These are phyloP conservation scores for Coemansia sp. DNA, from an alignment of 192 early-diverging fungal species.

Conservation along the genomic window DNA sequence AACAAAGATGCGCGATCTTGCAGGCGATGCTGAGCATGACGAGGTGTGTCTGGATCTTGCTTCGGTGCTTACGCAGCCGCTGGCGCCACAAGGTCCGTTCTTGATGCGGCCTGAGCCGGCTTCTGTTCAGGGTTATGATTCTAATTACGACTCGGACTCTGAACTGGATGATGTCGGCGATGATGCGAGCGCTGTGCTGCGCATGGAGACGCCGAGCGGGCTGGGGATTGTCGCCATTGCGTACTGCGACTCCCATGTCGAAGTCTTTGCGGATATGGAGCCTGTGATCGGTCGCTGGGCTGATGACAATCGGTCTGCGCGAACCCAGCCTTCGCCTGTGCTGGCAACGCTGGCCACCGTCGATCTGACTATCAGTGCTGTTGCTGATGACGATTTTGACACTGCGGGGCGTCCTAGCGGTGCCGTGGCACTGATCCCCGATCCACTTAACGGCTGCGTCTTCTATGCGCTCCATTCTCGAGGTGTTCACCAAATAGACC, in stretches of 20 bases:
- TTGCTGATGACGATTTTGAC: conserved; percentile 3
- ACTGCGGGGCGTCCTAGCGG: conserved; percentile 5
- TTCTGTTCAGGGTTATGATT: conserved; percentile 7
- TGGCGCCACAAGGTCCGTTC: conserved; percentile 44
- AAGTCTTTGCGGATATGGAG: conserved; percentile 60
- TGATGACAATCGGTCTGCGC: conserved; percentile 3
- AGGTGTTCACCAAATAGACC: conserved; percentile 65
- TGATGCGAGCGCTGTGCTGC: conserved; percentile 39
- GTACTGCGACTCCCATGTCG: conserved; percentile 58
- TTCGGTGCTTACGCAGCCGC: conserved; percentile 5
- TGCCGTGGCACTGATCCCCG: conserved; percentile 54
- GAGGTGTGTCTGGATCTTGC: conserved; percentile 29
- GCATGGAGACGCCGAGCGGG: conserved; percentile 41
- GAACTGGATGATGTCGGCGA: conserved; percentile 13
- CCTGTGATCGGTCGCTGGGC: conserved; percentile 49
- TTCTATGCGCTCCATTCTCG: conserved; percentile 67
- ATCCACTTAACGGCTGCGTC: conserved; percentile 58
- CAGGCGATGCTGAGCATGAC: conserved; percentile 6
- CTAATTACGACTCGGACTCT: conserved; percentile 17
- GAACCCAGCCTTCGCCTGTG: conserved; percentile 37
- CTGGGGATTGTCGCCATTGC: conserved; percentile 57
- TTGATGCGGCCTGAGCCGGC: conserved; percentile 49
- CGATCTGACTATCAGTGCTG: conserved; percentile 38
- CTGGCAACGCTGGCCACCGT: conserved; percentile 57
- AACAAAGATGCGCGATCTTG: conserved; percentile 11